Conservation (phyloP, 805 yeast genomes). For the Osmozyma mogii region DNA sequence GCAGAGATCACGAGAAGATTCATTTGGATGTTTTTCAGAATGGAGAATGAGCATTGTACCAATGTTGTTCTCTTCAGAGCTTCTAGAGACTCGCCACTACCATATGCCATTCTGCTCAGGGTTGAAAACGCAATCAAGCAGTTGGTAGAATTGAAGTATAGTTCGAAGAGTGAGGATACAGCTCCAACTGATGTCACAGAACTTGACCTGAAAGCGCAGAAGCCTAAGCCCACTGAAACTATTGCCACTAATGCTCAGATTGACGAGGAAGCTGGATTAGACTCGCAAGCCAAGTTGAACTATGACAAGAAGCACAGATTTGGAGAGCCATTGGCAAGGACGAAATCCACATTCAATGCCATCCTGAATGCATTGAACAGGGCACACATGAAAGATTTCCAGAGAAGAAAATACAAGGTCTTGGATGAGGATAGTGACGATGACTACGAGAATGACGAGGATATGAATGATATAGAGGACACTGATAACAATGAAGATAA, state of each 20-base stretch:
- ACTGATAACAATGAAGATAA: neutral
- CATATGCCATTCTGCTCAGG: slow-evolving; percentile 45
- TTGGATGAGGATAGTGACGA: slow-evolving; percentile 24
- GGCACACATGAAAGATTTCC: slow-evolving; percentile 85
- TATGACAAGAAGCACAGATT: too few relatives aligned
- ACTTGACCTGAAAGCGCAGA: too few relatives aligned
- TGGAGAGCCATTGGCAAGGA: slow-evolving; percentile 10
- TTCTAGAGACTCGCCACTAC: slow-evolving; percentile 78
- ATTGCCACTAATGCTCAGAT: too few relatives aligned
- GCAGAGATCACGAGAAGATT: slow-evolving; percentile 80
- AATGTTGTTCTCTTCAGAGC: slow-evolving; percentile 83
- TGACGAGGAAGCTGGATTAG: too few relatives aligned
- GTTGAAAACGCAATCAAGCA: slow-evolving; percentile 31
- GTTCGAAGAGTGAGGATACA: slow-evolving; percentile 3
- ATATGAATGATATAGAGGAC: slow-evolving; percentile 3
- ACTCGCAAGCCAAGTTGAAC: too few relatives aligned
- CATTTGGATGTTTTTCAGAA: slow-evolving; percentile 85
- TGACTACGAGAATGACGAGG: slow-evolving; percentile 26
- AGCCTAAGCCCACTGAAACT: too few relatives aligned
- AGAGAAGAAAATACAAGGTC: slow-evolving; percentile 43
- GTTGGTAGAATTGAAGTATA: slow-evolving; percentile 27
- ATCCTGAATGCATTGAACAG: slow-evolving; percentile 52
- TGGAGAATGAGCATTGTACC: slow-evolving; percentile 94
- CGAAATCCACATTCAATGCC: slow-evolving; percentile 30
- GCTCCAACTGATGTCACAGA: slow-evolving; percentile 7